Percentiles rank a stretch among this genome's conserved stretches.
phyloP scores from a whole-genome alignment of 129 eudicot genomes.

The Flaveria linearis region DNA sequence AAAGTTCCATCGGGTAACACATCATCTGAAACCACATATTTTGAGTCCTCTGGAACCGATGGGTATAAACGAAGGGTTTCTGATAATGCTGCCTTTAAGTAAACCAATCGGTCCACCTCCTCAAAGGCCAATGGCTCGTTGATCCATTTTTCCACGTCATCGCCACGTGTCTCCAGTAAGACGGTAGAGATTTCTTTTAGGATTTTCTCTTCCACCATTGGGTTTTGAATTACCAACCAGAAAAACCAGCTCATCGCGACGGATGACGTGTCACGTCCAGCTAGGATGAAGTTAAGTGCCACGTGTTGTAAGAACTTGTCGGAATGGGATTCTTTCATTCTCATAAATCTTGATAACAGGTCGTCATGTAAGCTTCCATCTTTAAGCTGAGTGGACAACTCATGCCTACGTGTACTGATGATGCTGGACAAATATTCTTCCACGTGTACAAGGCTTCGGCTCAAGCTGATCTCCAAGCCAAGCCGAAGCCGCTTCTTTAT shows the following conservation, averaged over 20 bases:
- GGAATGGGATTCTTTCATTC: constrained; percentile 72
- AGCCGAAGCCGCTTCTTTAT: constrained; percentile 79
- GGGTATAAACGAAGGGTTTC: constrained; percentile 84
- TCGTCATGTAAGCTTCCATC: constrained; percentile 66
- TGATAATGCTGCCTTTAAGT: constrained; percentile 71
- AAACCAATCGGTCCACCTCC: constrained; percentile 72
- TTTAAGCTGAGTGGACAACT: constrained; percentile 58
- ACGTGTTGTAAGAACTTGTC: constrained; percentile 84
- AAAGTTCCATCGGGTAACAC: constrained; percentile 77
- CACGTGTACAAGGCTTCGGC: constrained; percentile 77
- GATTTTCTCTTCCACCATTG: constrained; percentile 62
- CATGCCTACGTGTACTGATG: constrained; percentile 71
- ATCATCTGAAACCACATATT: constrained; percentile 70
- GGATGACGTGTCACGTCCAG: constrained; percentile 98
- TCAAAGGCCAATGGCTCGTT: constrained; percentile 66
- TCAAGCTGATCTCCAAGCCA: constrained; percentile 75
- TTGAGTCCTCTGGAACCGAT: constrained; percentile 88
- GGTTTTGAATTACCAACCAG: constrained; percentile 73
- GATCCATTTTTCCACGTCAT: constrained; percentile 59
- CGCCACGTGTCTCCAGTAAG: constrained; percentile 80
- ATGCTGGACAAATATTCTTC: constrained; percentile 72
- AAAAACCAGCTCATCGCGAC: constrained; percentile 96
- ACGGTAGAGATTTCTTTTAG: constrained; percentile 55
- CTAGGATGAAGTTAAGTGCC: constrained; percentile 96
- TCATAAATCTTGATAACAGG: constrained; percentile 88